Evolutionary conservation across 225 moss, liverwort and hornwort species (phyloP).

Genomic region (Physcomitrium patens): DNA sequence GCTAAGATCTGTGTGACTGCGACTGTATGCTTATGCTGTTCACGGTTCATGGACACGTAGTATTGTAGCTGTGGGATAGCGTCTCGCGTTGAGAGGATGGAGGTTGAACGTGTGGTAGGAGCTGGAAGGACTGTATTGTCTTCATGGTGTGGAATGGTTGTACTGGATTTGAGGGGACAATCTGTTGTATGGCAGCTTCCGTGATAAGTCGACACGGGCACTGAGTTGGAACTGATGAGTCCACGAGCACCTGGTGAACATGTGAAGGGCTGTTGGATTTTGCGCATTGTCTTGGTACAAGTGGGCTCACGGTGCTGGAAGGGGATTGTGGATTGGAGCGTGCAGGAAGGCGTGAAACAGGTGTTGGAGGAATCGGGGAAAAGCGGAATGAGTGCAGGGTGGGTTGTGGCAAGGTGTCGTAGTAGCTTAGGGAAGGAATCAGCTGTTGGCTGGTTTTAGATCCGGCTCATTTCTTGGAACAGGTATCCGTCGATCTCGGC

Average conservation of each 20-base stretch:
- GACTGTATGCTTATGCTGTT: constrained; percentile 18
- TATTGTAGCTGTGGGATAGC: constrained; percentile 17
- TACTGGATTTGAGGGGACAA: constrained; percentile 26
- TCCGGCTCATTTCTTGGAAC: background rate
- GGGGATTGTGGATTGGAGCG: constrained; percentile 7
- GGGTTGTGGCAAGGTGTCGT: constrained; percentile 21
- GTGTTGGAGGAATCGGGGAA: constrained; percentile 20
- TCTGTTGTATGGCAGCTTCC: constrained; percentile 30
- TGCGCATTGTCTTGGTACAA: background rate
- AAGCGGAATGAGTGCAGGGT: constrained; percentile 27
- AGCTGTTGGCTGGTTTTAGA: constrained; percentile 19
- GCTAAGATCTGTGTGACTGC: background rate
- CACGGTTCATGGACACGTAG: background rate
- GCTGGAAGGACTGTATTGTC: background rate
- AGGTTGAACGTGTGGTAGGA: constrained; percentile 10
- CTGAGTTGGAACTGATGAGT: background rate
- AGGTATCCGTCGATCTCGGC: constrained; percentile 22
- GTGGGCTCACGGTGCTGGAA: constrained; percentile 27
- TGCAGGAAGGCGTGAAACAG: constrained; percentile 8
- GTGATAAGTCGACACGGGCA: background rate
- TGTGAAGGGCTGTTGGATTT: background rate
- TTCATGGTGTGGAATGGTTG: constrained; percentile 2
- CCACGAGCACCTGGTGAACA: background rate
- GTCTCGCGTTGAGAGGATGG: constrained; percentile 8
- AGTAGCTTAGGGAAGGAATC: constrained; percentile 29